Evolutionary conservation across 2,329 filamentous ascomycete genomes (phyloP), one percentile per base, ranked within the genome.

Genomic region (Ophiocordyceps camponoti-floridani): DNA sequence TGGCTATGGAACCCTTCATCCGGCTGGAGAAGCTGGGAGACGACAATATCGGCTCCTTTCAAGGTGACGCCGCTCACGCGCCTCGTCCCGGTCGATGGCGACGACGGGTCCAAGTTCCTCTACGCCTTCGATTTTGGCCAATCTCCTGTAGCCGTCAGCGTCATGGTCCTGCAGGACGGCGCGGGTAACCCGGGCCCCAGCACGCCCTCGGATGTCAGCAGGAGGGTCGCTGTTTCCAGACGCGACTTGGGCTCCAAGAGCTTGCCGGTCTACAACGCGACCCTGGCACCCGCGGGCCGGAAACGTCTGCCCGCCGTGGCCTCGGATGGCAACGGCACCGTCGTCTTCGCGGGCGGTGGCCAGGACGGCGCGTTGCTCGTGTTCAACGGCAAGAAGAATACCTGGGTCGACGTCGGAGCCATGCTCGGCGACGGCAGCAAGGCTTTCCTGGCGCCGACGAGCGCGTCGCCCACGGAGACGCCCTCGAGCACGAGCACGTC

Each of bases 191-290:
- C 60, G 40, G 73, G 68, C 56, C 63, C 53, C 43, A 67, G 64
- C 44, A 65, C 72, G 7, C 56, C 59, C 12, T 63, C 71, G 1
- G 56, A 72, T n/a, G 50, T 18, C 16, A 19, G 31, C 55, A 54
- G 52, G 23, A 50, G 49, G 37, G 51, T 49, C 26, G 48, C 28
- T 4, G 19, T 23, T 14, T 44, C 40, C 65, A 52, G 51, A 41
- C 53, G 56, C n/a, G 56, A 69, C 14, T 60, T 84, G 28, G 78
- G 75, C 1, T 57, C 79, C 26, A 64, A 63, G 19, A 66, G 78
- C 53, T 93, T 85, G 77, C 87, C 88, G 2, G 55, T 68, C 3
- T 95, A 95, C 61, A 88, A 95, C 61, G 70, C 66, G 44, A 82
- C 79, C 1, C 62, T 79, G 40, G 88, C 83, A 0, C 83, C 88